These are phyloP conservation scores for Draba incana DNA, from an alignment of 345 rosid species.

Conservation along the genomic window DNA sequence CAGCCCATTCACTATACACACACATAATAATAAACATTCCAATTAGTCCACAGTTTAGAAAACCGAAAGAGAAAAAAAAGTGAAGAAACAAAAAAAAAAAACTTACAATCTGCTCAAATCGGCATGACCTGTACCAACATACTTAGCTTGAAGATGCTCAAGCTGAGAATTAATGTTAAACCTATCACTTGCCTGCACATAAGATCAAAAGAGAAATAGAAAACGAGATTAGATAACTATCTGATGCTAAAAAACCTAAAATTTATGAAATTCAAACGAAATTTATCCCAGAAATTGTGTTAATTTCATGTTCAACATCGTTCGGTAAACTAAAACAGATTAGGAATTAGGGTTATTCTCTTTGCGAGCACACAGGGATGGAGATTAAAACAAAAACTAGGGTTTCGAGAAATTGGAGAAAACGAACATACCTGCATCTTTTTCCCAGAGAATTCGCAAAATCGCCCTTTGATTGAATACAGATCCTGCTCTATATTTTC, in stretches of 20 bases:
- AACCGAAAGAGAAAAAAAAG: too few species aligned
- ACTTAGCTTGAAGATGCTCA: slow-evolving; percentile 97
- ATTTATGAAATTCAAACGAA: not conserved
- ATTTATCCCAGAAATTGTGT: not conserved
- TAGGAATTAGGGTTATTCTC: too few species aligned
- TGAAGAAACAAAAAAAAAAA: not conserved
- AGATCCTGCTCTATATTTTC: too few species aligned
- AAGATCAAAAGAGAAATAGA: not conserved
- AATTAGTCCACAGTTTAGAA: not conserved
- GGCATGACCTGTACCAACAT: slow-evolving; percentile 95
- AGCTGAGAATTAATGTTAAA: slow-evolving; percentile 98
- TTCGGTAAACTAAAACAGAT: not conserved
- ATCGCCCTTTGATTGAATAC: too few species aligned
- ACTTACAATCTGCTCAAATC: slow-evolving; percentile 92
- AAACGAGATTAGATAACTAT: not conserved
- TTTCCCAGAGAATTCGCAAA: too few species aligned
- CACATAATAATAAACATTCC: not conserved
- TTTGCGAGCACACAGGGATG: too few species aligned
- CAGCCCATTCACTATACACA: slow-evolving; percentile 82
- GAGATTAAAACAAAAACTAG: not conserved
- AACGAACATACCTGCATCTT: not conserved
- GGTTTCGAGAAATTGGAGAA: not conserved
- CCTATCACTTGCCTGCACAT: slow-evolving; percentile 92
- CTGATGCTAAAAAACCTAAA: slow-evolving; percentile 14
- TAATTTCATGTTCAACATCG: not conserved